Conservation (phyloP, 805 yeast genomes). For the Candida methanosorbosa region DNA sequence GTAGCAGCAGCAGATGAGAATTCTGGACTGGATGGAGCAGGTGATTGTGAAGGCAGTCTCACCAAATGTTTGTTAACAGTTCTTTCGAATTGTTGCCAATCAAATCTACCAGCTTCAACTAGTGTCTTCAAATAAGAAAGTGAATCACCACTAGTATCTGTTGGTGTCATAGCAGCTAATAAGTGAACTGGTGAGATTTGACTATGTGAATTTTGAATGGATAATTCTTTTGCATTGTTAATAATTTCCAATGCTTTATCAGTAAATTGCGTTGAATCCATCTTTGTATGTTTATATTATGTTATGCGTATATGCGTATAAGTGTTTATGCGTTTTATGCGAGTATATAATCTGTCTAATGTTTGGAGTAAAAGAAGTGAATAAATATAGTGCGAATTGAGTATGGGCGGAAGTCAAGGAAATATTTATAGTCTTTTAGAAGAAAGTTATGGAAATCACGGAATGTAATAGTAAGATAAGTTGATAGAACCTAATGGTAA, state of each 20-base stretch:
- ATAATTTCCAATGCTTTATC: constrained; percentile 85
- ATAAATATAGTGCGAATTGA: too few relatives aligned
- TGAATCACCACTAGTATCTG: constrained; percentile 35
- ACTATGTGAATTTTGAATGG: constrained; percentile 76
- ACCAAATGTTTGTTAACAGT: constrained; percentile 75
- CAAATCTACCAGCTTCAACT: constrained; percentile 79
- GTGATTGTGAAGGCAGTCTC: constrained; percentile 77
- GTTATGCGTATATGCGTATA: too few relatives aligned
- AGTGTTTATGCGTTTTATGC: too few relatives aligned
- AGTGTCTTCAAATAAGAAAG: constrained; percentile 71
- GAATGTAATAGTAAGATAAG: too few relatives aligned
- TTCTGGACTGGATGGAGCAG: constrained; percentile 77
- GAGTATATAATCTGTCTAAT: too few relatives aligned
- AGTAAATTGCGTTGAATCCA: constrained; percentile 77
- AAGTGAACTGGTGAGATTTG: constrained; percentile 84
- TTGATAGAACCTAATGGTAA: too few relatives aligned
- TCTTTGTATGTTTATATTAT: constrained; percentile 12
- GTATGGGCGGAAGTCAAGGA: too few relatives aligned
- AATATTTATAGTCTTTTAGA: too few relatives aligned
- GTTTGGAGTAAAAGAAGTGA: too few relatives aligned
- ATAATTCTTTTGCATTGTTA: constrained; percentile 71
- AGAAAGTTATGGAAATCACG: too few relatives aligned
- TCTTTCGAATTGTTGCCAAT: constrained; percentile 74
- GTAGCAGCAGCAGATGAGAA: constrained; percentile 73
- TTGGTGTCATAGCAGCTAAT: constrained; percentile 82